Percentiles rank a stretch among this genome's conserved stretches.
Evolutionary conservation across 805 yeast species (phyloP).

Genomic region (Cyberlindnera nakhonratchasimensis): DNA sequence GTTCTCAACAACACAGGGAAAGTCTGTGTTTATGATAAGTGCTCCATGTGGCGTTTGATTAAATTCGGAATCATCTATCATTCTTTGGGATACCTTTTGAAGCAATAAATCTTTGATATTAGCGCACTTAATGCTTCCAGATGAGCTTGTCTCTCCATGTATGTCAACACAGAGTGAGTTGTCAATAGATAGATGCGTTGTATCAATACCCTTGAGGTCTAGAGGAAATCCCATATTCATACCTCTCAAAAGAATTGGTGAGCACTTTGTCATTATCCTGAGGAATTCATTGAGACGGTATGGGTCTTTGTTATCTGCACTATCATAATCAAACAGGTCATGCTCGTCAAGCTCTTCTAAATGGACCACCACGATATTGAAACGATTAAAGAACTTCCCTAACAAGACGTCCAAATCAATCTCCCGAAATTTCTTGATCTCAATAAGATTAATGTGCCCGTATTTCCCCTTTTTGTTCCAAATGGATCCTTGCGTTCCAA

Average conservation of each 20-base stretch:
- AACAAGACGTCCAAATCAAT: background rate
- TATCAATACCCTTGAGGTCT: background rate
- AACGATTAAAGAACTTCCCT: background rate
- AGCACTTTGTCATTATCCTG: background rate
- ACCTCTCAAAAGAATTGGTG: background rate
- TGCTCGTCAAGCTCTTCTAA: background rate
- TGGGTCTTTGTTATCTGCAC: background rate
- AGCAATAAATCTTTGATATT: background rate
- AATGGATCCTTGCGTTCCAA: background rate
- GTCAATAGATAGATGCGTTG: background rate
- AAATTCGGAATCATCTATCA: background rate
- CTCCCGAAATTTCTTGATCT: background rate
- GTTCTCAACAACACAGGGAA: background rate
- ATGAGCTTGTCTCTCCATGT: background rate
- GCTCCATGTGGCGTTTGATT: background rate
- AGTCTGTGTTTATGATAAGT: background rate
- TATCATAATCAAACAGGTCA: conserved; percentile 1
- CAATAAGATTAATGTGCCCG: background rate
- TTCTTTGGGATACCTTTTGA: background rate
- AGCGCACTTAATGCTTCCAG: background rate
- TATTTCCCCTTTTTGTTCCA: background rate
- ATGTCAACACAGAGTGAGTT: conserved; percentile 1
- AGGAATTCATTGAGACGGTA: conserved; percentile 1
- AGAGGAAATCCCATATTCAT: conserved; percentile 1
- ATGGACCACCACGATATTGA: background rate